Conservation (phyloP, 164 flowering plant genomes). For the Magnolia changhungtana region DNA sequence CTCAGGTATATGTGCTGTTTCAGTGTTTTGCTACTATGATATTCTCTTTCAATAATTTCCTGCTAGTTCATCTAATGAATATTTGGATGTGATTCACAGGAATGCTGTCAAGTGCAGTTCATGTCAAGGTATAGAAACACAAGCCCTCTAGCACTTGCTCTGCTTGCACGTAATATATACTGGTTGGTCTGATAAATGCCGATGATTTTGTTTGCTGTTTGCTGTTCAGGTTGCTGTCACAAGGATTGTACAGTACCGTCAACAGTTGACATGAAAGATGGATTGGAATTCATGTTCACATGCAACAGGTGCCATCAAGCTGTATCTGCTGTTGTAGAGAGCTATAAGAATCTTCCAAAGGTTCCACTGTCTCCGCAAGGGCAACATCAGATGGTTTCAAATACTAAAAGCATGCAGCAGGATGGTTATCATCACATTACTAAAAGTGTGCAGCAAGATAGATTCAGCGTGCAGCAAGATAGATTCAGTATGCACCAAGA, state of each 20-base stretch:
- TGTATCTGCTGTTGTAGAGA: conserved; percentile 14
- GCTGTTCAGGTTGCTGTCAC: conserved; percentile 74
- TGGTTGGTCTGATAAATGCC: neutral
- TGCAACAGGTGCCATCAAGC: conserved; percentile 61
- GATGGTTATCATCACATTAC: conserved; percentile 13
- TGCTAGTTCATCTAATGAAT: conserved; percentile 10
- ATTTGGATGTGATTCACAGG: conserved; percentile 42
- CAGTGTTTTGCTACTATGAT: neutral
- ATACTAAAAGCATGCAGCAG: conserved; percentile 20
- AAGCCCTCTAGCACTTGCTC: neutral
- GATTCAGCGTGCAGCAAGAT: neutral
- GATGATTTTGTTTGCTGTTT: conserved; percentile 11
- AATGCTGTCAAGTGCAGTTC: conserved; percentile 59
- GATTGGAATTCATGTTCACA: conserved; percentile 29
- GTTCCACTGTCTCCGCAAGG: conserved; percentile 42
- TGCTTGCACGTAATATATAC: neutral
- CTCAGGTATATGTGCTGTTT: conserved; percentile 43
- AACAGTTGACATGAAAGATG: conserved; percentile 27
- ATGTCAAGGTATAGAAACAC: conserved; percentile 67
- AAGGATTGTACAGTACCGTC: conserved; percentile 51
- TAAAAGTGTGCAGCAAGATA: neutral
- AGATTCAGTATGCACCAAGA: neutral
- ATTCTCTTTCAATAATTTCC: conserved; percentile 6
- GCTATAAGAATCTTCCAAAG: conserved; percentile 39
- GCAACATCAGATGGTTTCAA: conserved; percentile 27